Percentiles rank a stretch among this genome's conserved stretches.
Evolutionary conservation across 176 grass and related monocot species (phyloP).

Genomic region (Coix lacrymajobi): DNA sequence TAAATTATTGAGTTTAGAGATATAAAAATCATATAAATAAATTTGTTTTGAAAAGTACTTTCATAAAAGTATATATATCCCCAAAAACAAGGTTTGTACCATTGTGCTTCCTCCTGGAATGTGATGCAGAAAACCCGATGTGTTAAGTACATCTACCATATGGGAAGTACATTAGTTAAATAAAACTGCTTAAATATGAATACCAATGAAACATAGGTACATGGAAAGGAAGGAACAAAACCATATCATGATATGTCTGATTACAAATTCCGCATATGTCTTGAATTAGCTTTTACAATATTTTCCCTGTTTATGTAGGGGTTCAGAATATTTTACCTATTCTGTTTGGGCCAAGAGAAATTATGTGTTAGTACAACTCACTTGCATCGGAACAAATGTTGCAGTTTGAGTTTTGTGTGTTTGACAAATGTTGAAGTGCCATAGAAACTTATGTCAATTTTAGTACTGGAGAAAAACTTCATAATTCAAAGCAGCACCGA

Average conservation of each 20-base stretch:
- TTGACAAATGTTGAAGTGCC: background rate
- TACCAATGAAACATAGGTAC: background rate
- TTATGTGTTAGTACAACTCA: background rate
- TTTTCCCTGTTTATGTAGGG: background rate
- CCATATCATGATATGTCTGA: background rate
- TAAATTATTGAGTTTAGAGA: no score
- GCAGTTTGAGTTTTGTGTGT: background rate
- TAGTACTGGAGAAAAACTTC: background rate
- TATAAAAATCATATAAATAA: no score
- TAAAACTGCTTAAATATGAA: background rate
- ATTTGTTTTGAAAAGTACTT: no score
- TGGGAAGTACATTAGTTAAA: background rate
- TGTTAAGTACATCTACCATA: no score
- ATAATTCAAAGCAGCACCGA: background rate
- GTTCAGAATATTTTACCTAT: background rate
- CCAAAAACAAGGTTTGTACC: background rate
- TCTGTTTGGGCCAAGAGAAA: background rate
- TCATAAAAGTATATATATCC: no score
- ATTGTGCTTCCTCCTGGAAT: background rate
- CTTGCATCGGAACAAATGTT: background rate
- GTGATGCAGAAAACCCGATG: background rate
- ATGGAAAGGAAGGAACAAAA: background rate
- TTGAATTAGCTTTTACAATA: background rate
- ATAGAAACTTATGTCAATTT: background rate
- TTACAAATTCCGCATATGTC: background rate